Evolutionary conservation across 805 yeast genomes (phyloP), one percentile per base, ranked within the genome.

Genomic region (Torulaspora quercuum): DNA sequence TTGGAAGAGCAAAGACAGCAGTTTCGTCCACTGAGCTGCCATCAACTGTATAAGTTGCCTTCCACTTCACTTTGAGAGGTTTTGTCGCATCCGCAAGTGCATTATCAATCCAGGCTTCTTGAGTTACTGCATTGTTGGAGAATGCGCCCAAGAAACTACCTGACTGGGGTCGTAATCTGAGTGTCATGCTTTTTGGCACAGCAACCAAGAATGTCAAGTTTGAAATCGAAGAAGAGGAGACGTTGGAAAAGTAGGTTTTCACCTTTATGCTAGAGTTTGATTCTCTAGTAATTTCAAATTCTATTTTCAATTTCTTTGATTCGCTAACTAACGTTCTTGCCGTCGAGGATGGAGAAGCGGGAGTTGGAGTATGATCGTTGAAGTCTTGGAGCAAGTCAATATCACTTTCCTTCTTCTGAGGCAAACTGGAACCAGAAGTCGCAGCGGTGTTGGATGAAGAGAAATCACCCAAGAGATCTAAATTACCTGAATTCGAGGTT

Each of bases 21-120:
- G 78, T 70, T 46, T 78, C 82, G 48, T 73, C 80, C 13, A 60
- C 61, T 6, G 60, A 57, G 14, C 58, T 55, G n/a, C 78, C 75
- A 35, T 72, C 74, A 7, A 70, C 55, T 7, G 52, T 49, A 55
- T 75, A 85, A 39, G 73, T 73, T 15, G 74, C 70, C 58, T 80
- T 83, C 90, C 89, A 86, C 59, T 85, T 82, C 41, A 86, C 68
- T 59, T 82, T 84, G 48, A 82, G 59, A n/a, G 67, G 63, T 9
- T 61, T 58, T 4, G 42, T 24, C 3, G 55, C 37, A 15, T 65
- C 70, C 22, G 61, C 57, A 1, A 39, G 13, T 0, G 65, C 64
- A 24, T 58, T 59, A 20, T 59, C 65, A 22, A 71, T 51, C 37
- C 43, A 50, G 6, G 58, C 57, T 20, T 43, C 67, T 59, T 84